Conservation (phyloP, 352 stramenopile genomes). For the Phytophthora pluvialis region DNA sequence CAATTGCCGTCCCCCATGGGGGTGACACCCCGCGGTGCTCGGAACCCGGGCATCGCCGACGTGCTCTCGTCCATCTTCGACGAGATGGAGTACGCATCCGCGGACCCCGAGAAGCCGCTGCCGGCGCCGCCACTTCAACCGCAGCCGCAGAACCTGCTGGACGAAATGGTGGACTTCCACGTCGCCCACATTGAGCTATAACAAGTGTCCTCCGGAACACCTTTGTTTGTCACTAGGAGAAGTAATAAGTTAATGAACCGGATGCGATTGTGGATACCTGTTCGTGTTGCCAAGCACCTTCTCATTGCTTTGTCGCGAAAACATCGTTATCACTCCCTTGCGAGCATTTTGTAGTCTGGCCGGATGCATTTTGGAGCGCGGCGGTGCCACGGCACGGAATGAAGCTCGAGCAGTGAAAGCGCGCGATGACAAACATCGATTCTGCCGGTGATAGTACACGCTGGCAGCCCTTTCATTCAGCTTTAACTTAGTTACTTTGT, state of each 20-base stretch:
- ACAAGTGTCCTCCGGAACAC: background rate
- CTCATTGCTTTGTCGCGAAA: conserved; percentile 1
- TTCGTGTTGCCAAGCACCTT: conserved; percentile 7
- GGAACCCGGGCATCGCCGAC: conserved; percentile 31
- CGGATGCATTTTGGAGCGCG: conserved; percentile 9
- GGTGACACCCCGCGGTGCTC: conserved; percentile 15
- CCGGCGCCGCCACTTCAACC: conserved; percentile 23
- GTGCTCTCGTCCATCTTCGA: conserved; percentile 49
- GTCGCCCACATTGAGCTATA: conserved; percentile 42
- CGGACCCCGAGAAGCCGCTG: conserved; percentile 26
- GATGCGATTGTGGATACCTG: conserved; percentile 20
- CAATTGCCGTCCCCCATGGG: conserved; percentile 23
- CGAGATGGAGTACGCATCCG: conserved; percentile 35
- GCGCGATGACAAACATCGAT: conserved; percentile 19
- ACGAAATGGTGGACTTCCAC: conserved; percentile 58
- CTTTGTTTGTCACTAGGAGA: conserved; percentile 10
- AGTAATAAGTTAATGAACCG: conserved; percentile 32
- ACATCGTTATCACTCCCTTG: conserved; percentile 3
- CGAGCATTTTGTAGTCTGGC: conserved; percentile 6
- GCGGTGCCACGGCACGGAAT: conserved; percentile 19
- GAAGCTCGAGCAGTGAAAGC: conserved; percentile 23
- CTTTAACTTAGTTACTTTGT: conserved; percentile 29
- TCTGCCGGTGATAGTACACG: background rate
- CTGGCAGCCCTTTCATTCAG: conserved; percentile 1
- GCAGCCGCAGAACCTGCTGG: conserved; percentile 39